Evolutionary conservation across 495 filamentous ascomycete species (phyloP).

Genomic region (Diplogelasinospora grovesii): DNA sequence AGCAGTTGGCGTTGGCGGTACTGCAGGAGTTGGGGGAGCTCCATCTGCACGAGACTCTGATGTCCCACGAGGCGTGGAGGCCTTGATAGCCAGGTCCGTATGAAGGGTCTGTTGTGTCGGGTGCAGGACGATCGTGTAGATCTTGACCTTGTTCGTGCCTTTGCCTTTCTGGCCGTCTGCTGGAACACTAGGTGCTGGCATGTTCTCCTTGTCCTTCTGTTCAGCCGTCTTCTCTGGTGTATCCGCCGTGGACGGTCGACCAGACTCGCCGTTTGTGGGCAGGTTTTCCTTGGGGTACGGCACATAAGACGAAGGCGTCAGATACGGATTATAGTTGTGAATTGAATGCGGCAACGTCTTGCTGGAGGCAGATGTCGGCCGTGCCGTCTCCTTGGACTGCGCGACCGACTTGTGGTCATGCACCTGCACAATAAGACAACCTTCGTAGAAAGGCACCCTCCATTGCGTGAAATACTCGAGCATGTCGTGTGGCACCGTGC

Average conservation of each 20-base stretch:
- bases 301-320: conserved; percentile 81
- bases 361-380: conserved; percentile 47
- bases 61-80: conserved; percentile 54
- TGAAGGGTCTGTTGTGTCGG: conserved; percentile 71
- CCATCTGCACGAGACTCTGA: conserved; percentile 43
- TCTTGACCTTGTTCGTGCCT: conserved; percentile 47
- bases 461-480: conserved; percentile 52
- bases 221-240: conserved; percentile 25
- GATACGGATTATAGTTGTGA: conserved; percentile 79
- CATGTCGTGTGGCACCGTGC: conserved; percentile 48
- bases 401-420: conserved; percentile 72
- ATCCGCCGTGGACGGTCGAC: conserved; percentile 14
- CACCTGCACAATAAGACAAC: conserved; percentile 88
- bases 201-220: conserved; percentile 41
- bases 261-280: conserved; percentile 19
- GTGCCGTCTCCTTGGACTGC: conserved; percentile 51
- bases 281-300: conserved; percentile 64
- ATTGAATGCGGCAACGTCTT: conserved; percentile 69
- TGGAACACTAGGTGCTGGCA: conserved; percentile 41
- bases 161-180: conserved; percentile 45
- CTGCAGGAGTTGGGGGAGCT: conserved; percentile 59
- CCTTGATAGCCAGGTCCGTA: conserved; percentile 67
- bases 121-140: conserved; percentile 76
- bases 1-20: conserved; percentile 54
- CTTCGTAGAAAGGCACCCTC: conserved; percentile 85